Evolutionary conservation across 2,329 filamentous ascomycete genomes (phyloP).

Genomic region (Blumeriella jaapii): DNA sequence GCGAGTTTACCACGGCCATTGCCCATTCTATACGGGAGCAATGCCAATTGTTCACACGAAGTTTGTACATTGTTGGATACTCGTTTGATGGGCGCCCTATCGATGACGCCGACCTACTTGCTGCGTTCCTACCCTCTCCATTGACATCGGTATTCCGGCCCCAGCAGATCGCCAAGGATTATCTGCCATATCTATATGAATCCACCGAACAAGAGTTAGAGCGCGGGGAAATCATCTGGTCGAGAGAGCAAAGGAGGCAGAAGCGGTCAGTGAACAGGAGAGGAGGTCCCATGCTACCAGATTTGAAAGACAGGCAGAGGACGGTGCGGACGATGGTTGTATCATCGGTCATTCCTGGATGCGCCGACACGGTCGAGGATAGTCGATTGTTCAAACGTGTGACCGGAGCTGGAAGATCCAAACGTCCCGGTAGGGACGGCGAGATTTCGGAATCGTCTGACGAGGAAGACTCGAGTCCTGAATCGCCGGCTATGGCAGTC

Average conservation of each 20-base stretch:
- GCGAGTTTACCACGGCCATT: constrained; percentile 94
- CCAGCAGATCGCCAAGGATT: constrained; percentile 88
- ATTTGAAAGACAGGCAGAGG: constrained; percentile 86
- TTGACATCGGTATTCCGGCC: constrained; percentile 76
- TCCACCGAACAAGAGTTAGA: constrained; percentile 84
- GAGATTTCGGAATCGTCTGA: constrained; percentile 78
- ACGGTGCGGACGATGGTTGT: constrained; percentile 89
- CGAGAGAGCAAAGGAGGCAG: constrained; percentile 84
- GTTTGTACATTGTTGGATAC: constrained; percentile 85
- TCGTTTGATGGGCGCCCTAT: constrained; percentile 89
- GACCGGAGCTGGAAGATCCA: constrained; percentile 41
- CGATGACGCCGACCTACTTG: constrained; percentile 80
- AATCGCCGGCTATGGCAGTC: constrained; percentile 71
- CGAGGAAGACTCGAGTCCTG: constrained; percentile 75
- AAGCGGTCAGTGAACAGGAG: constrained; percentile 91
- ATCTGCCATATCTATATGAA: constrained; percentile 86
- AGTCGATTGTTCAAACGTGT: constrained; percentile 78
- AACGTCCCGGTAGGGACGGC: constrained; percentile 43
- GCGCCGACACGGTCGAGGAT: constrained; percentile 67
- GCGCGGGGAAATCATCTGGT: constrained; percentile 82
- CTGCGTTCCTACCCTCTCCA: constrained; percentile 77
- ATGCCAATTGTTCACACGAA: constrained; percentile 85
- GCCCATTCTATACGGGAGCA: constrained; percentile 97
- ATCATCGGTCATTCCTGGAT: constrained; percentile 83
- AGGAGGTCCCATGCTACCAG: constrained; percentile 85